Percentiles rank a stretch among this genome's conserved stretches.
Conservation (phyloP, 768 basidiomycete genomes). For the Serendipita sp. region DNA sequence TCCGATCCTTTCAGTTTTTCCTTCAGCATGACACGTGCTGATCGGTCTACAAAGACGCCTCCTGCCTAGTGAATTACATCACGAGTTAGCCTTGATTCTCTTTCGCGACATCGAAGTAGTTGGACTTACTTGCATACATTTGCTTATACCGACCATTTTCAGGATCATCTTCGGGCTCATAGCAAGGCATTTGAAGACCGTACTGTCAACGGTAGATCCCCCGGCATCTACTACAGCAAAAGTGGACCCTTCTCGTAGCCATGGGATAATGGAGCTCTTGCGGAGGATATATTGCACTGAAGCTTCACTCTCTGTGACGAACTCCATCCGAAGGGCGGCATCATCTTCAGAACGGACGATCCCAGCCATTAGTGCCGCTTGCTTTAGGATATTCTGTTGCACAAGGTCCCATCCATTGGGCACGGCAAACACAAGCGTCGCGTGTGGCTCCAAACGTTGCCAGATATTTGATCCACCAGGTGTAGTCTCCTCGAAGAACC, state of each 20-base stretch:
- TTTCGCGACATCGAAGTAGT: background rate
- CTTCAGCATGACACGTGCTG: background rate
- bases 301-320: conserved; percentile 7
- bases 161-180: background rate
- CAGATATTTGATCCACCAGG: conserved; percentile 13
- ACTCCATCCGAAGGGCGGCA: conserved; percentile 11
- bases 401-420: conserved; percentile 21
- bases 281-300: conserved; percentile 12
- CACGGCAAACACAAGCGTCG: conserved; percentile 17
- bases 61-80: background rate
- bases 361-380: conserved; percentile 15
- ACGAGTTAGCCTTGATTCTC: background rate
- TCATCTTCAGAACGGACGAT: conserved; percentile 11
- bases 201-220: background rate
- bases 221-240: background rate
- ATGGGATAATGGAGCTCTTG: background rate
- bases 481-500: conserved; percentile 15
- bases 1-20: conserved; percentile 4
- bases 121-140: background rate
- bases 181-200: background rate
- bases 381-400: conserved; percentile 19
- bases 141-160: background rate
- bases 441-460: conserved; percentile 14
- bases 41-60: background rate
- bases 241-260: background rate